Evolutionary conservation across 176 grass and related monocot species (phyloP), one percentile per base, ranked within the genome.

Genomic region (Dactylis glomerata): DNA sequence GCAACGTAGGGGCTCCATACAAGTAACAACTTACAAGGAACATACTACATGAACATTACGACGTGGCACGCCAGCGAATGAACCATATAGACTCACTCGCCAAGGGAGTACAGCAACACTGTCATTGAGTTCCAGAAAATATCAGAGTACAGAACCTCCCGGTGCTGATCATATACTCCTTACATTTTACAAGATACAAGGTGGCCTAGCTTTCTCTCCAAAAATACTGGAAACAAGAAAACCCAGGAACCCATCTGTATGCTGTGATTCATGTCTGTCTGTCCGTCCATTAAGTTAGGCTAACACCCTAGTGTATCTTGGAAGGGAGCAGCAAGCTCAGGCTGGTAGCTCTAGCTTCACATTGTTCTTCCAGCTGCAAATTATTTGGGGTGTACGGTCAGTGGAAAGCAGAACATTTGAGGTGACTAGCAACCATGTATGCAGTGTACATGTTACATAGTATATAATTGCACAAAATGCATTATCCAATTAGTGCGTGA

Each of bases 351-450:
- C 88, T 73, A 94, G 86, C 84, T 89, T 92, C 79, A 94, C 90
- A 75, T 93, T 97, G 86, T 97, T 95, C 89, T 95, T 97, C 95
- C 92, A 91, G 82, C 95, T 93, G 88, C 82, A 88, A 90, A 85
- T 87, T 82, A 14, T 42, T 80, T 61, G 2, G 55, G 69, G 51
- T 71, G 73, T 10, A 72, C 49, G 10, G 36, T 87, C 76, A 91
- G 23, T 67, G 56, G 24, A 81, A 79, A 81, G 56, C 72, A 32
- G n/a, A 84, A 84, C 8, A 81, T 40, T 55, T 10, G 5, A 65
- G 12, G 19, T 1, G 80, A 36, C 32, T 67, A 66, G 31, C 30
- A 65, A 65, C 30, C 15, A 15, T 1, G 30, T 32, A 63, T 64
- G 27, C 15, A 62, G 27, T 15, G 4, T 1, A 5, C 11, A 0